Percentiles rank a stretch among this genome's conserved stretches.
Conservation (phyloP, 2,329 filamentous ascomycete species). For the Apiospora sp. region DNA sequence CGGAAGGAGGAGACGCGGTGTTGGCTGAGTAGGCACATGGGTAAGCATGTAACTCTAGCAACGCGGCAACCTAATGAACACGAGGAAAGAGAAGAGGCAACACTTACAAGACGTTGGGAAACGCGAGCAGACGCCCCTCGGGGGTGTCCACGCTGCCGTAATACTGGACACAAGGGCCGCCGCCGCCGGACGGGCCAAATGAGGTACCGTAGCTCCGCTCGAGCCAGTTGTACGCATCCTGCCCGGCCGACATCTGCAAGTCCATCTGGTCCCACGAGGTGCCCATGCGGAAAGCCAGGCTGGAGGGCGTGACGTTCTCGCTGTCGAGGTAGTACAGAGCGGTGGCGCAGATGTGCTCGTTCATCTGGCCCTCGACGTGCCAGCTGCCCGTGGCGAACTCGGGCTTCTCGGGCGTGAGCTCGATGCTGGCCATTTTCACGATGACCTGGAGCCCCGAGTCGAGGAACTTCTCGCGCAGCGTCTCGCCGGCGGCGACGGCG, state of each 20-base stretch:
- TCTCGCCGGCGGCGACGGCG: no score
- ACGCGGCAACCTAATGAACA: no score
- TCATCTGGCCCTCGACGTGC: slow-evolving; percentile 46
- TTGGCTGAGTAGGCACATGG: slow-evolving; percentile 41
- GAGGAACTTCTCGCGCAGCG: background rate
- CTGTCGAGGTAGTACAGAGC: slow-evolving; percentile 36
- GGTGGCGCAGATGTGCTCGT: slow-evolving; percentile 34
- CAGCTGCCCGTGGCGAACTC: slow-evolving; percentile 55
- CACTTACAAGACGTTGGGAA: slow-evolving; percentile 36
- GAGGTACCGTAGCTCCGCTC: slow-evolving; percentile 24
- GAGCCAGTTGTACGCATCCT: slow-evolving; percentile 28
- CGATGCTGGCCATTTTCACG: slow-evolving; percentile 67
- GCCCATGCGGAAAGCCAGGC: slow-evolving; percentile 56
- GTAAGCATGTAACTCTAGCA: no score
- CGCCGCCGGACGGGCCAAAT: background rate
- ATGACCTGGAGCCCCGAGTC: slow-evolving; percentile 51
- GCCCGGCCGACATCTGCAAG: background rate
- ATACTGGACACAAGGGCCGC: slow-evolving; percentile 30
- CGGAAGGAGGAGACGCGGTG: slow-evolving; percentile 55
- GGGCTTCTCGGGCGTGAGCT: slow-evolving; percentile 64
- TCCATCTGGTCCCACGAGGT: slow-evolving; percentile 1
- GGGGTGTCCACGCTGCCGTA: slow-evolving; percentile 36
- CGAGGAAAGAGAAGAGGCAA: no score
- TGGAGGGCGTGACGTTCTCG: slow-evolving; percentile 60
- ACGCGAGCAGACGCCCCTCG: slow-evolving; percentile 36